Evolutionary conservation across 2,329 filamentous ascomycete species (phyloP).

Genomic region (Arthroderma sp.): DNA sequence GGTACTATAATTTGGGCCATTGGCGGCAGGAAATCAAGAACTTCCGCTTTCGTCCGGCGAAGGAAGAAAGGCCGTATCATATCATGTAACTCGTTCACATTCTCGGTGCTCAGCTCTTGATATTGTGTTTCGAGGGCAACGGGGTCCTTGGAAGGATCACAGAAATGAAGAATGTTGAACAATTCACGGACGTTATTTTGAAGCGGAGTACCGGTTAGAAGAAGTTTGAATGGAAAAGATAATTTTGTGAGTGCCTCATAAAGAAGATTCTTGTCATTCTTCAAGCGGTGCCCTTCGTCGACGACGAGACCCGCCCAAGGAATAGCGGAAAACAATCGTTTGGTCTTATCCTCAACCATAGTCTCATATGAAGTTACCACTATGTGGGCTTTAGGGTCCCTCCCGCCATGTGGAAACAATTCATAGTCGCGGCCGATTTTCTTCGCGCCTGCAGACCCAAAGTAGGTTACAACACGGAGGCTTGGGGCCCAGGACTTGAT

Average conservation of each 20-base stretch:
- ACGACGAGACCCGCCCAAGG: conserved; percentile 82
- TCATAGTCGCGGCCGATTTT: conserved; percentile 71
- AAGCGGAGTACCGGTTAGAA: conserved; percentile 78
- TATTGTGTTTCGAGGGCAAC: conserved; percentile 62
- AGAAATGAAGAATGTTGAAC: conserved; percentile 92
- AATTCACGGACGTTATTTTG: conserved; percentile 78
- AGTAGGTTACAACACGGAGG: conserved; percentile 82
- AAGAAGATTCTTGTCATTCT: conserved; percentile 76
- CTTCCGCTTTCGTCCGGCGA: conserved; percentile 75
- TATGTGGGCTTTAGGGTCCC: conserved; percentile 70
- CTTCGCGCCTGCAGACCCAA: conserved; percentile 62
- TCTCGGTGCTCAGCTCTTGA: conserved; percentile 65
- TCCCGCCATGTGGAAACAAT: conserved; percentile 53
- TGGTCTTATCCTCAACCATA: conserved; percentile 58
- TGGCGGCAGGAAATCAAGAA: conserved; percentile 79
- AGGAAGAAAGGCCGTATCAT: conserved; percentile 63
- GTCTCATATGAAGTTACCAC: conserved; percentile 94
- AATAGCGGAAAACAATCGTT: conserved; percentile 52
- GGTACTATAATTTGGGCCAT: conserved; percentile 93
- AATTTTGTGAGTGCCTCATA: conserved; percentile 63
- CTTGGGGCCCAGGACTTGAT: conserved; percentile 86
- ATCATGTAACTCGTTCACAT: conserved; percentile 65
- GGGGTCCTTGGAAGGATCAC: conserved; percentile 61
- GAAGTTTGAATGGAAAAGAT: conserved; percentile 66
- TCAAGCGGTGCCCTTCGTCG: conserved; percentile 88